Conservation (phyloP, 352 stramenopile species). For the Phytophthora citrophthora region DNA sequence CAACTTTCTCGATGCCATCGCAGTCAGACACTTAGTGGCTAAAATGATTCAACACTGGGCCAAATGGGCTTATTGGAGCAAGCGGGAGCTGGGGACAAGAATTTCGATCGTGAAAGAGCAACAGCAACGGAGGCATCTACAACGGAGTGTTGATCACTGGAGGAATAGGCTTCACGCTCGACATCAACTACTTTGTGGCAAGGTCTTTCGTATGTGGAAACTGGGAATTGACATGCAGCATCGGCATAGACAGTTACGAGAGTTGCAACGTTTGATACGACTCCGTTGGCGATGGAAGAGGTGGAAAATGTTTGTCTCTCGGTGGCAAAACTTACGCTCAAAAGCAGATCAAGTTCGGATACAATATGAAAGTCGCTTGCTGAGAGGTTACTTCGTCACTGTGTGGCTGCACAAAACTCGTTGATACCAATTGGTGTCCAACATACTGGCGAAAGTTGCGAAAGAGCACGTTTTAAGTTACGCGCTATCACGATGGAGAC, state of each 20-base stretch:
- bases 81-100: conserved; percentile 14
- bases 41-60: conserved; percentile 34
- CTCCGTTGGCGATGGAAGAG: conserved; percentile 32
- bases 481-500: conserved; percentile 23
- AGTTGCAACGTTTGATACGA: conserved; percentile 16
- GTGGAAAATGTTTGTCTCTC: conserved; percentile 9
- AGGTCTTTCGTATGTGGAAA: conserved; percentile 28
- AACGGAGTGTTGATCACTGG: conserved; percentile 23
- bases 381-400: conserved; percentile 7
- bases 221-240: conserved; percentile 15
- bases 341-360: conserved; percentile 1
- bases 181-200: conserved; percentile 9
- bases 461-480: conserved; percentile 2
- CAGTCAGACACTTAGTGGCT: conserved; percentile 11
- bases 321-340: conserved; percentile 3
- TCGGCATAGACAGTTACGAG: conserved; percentile 12
- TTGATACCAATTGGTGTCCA: conserved; percentile 21
- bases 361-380: conserved; percentile 6
- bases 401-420: conserved; percentile 31
- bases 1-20: conserved; percentile 4
- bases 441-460: conserved; percentile 2
- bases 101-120: conserved; percentile 14
- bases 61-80: conserved; percentile 37
- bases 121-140: conserved; percentile 3
- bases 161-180: not conserved